Base-by-base conservation (phyloP, 108 stramenopile genomes). In the Skeletonema tropicum region DNA sequence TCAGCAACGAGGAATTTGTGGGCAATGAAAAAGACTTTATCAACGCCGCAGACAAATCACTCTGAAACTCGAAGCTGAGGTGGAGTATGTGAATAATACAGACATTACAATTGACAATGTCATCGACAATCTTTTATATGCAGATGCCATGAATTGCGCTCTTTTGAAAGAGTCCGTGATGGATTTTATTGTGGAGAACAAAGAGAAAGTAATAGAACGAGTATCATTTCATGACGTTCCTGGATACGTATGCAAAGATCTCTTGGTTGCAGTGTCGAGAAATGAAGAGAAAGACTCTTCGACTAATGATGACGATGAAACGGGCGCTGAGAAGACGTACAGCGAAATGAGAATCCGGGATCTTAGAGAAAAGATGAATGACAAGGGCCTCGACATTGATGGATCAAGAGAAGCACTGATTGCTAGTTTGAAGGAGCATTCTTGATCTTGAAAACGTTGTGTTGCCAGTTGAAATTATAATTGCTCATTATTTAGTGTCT, bases 101-200 rank as follows among this genome's bases (percentile, higher is more conserved):
- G n/a, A 14, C 15, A 29, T 61, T 17, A 29, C 60, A n/a, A 29
- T 61, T 26, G 60, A 61, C 30, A 61, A 61, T 32, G 60, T 61
- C 2, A 61, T 61, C n/a, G 60, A 61, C 35, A 35, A 6, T 35
- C 11, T 64, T 1, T 38, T 46, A 1, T 64, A 48, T 48, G 64
- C 64, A 12, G 64, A 46, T 4, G 64, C 42, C 1, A 41, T 38
- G 36, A 39, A 42, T 19, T 66, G 42, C 8, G 64, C 72, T 25
- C 42, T 64, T 14, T 12, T 71, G 3, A 65, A 64, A 52, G 57
- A 73, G 33, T 61, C 72, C n/a, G 64, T 32, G 9, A 46, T 73
- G 64, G 72, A 73, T 26, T 66, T 55, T 49, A 46, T 73, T 36
- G 72, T 66, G 42, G 46, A 49, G 17, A 42, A 65, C 31, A 48